Base-by-base conservation (phyloP, 257 asterid genomes). In the Capsicum chinense region DNA sequence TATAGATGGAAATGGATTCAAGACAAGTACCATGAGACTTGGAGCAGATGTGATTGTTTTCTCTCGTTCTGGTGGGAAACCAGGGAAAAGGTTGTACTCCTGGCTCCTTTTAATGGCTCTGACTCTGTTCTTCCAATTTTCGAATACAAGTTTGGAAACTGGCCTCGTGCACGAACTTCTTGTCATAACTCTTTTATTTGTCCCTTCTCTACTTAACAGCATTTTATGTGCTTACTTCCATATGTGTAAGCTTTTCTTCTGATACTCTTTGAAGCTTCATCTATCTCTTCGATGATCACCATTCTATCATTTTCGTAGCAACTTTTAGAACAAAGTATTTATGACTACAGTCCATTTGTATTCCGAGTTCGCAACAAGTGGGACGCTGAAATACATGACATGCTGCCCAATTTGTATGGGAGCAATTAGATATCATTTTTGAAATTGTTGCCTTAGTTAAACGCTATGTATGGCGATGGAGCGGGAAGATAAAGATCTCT, bases 1-100 rank as follows among this genome's bases (percentile, higher is more conserved):
- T 89, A 52, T 86, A 97, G 99, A 97, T 92, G 99, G 99, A 85
- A 97, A 97, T 88, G 98, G 99, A 78, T 97, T 97, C 86, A 97
- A 97, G 93, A 97, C 99, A 10, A 97, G 99, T 89, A 97, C 99
- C 56, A 97, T 97, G 99, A 97, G 99, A 86, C 98, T 97, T 86
- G 99, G 99, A 52, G 98, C 99, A 37, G 99, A 97, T 93, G 99
- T 93, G 50, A 93, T 97, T 85, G 99, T 97, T 56, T 93, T 96
- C 89, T 95, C 99, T 83, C 95, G 98, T 48, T 88, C 90, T 84
- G 44, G 73, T 85, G 97, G 95, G 87, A 84, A 85, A 67, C 87
- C 84, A 70, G 97, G 92, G 64, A 88, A 82, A 87, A 92, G 99
- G 99, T 97, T 81, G 44, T 71, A 71, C 42, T 82, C 63, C 79